These are phyloP conservation scores for Shiraia bambusicola DNA, from an alignment of 2,329 filamentous ascomycete genomes.

Conservation along the genomic window DNA sequence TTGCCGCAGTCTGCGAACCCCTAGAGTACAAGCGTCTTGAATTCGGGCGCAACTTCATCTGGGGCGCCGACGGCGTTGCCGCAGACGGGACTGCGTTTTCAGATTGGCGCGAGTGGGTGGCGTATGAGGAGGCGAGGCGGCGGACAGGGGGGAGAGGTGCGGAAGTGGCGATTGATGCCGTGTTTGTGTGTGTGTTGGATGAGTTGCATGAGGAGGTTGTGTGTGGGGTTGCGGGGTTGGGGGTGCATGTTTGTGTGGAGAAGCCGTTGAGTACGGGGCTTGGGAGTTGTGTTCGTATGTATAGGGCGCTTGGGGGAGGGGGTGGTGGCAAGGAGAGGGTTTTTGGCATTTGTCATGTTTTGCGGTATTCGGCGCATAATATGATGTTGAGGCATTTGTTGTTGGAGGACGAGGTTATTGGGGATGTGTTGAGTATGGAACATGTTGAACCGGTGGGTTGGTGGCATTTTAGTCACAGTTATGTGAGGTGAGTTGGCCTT, in stretches of 20 bases:
- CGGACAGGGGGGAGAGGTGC: slow-evolving; percentile 11
- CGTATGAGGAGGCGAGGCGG: slow-evolving; percentile 67
- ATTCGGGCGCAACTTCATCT: slow-evolving; percentile 73
- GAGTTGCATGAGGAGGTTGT: slow-evolving; percentile 85
- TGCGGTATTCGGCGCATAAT: slow-evolving; percentile 92
- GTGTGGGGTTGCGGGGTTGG: slow-evolving; percentile 66
- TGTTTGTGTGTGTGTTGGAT: slow-evolving; percentile 77
- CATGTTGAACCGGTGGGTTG: slow-evolving; percentile 94
- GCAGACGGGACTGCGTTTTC: slow-evolving; percentile 67
- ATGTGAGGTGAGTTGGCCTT: slow-evolving; percentile 65
- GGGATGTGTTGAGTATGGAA: slow-evolving; percentile 80
- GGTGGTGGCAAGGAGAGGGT: slow-evolving; percentile 48
- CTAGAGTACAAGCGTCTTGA: slow-evolving; percentile 71
- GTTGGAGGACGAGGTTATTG: slow-evolving; percentile 72
- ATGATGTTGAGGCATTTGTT: slow-evolving; percentile 78
- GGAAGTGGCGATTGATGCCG: slow-evolving; percentile 50
- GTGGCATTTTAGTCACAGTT: slow-evolving; percentile 75
- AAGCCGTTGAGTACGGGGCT: slow-evolving; percentile 86
- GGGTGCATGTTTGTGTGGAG: slow-evolving; percentile 87
- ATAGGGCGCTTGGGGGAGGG: slow-evolving; percentile 54
- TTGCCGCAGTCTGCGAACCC: slow-evolving; percentile 81
- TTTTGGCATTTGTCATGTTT: slow-evolving; percentile 90
- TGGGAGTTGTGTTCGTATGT: slow-evolving; percentile 75
- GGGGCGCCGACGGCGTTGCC: slow-evolving; percentile 54
- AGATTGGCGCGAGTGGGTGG: slow-evolving; percentile 74